A percentile compares a stretch with the other conserved stretches of the same genome.
Conservation (phyloP, 1,139 yeast genomes). For the Wickerhamiella infanticola region DNA sequence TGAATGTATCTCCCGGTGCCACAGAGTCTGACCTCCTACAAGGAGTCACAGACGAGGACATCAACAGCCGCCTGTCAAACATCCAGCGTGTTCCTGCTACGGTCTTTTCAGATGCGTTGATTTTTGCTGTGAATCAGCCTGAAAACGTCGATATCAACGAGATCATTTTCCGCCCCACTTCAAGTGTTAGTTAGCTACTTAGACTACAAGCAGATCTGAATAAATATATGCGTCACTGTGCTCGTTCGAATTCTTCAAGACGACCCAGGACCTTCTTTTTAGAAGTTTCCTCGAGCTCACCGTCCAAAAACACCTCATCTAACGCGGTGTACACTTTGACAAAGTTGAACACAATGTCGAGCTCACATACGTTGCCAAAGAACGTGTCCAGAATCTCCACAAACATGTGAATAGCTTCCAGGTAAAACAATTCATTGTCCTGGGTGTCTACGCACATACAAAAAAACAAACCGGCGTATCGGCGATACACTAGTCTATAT, state of each 20-base stretch:
- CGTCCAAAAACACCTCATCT: conserved; percentile 72
- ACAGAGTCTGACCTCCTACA: background rate
- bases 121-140: background rate
- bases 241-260: conserved; percentile 27
- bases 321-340: conserved; percentile 79
- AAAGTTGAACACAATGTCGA: conserved; percentile 87
- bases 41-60: background rate
- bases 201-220: no score
- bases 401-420: conserved; percentile 74
- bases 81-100: background rate
- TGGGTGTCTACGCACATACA: conserved; percentile 58
- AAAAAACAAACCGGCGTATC: conserved; percentile 87
- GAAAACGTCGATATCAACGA: conserved; percentile 1
- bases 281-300: conserved; percentile 74
- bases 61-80: no score
- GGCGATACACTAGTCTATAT: conserved; percentile 61
- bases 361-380: conserved; percentile 85
- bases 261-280: conserved; percentile 60
- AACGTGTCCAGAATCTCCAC: conserved; percentile 80
- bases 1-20: background rate
- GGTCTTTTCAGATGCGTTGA: background rate
- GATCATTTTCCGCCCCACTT: background rate
- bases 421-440: conserved; percentile 67
- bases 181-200: background rate
- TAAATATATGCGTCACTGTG: background rate